Evolutionary conservation across 352 stramenopile genomes (phyloP).

Genomic region (Globisporangium nodosum): DNA sequence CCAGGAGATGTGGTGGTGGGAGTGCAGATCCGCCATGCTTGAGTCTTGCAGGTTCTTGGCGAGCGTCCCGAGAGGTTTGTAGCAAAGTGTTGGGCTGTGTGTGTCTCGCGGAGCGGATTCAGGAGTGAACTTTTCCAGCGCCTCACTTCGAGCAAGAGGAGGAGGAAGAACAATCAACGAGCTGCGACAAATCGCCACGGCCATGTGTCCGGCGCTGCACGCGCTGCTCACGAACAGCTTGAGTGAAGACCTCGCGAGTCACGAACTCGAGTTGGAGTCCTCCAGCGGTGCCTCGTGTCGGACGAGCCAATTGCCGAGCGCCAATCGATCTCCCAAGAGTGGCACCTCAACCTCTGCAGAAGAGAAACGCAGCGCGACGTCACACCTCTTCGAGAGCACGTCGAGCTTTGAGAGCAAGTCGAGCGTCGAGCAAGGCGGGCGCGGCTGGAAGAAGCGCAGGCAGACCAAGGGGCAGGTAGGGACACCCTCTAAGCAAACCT

Average conservation of each 20-base stretch:
- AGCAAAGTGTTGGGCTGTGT: not conserved
- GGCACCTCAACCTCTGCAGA: not conserved
- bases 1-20: slow-evolving; percentile 2
- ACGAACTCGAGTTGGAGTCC: no score
- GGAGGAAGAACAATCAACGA: not conserved
- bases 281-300: not conserved
- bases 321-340: not conserved
- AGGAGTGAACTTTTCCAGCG: not conserved
- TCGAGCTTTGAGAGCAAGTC: no score
- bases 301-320: no score
- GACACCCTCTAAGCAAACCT: no score
- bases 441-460: no score
- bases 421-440: no score
- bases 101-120: not conserved
- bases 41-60: not conserved
- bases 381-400: no score
- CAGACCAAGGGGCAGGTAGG: no score
- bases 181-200: not conserved
- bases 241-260: no score
- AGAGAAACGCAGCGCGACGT: not conserved
- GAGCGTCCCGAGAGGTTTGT: no score
- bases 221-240: not conserved
- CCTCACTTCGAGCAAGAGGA: not conserved
- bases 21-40: not conserved
- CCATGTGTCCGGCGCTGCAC: not conserved